phyloP scores from a whole-genome alignment of 495 filamentous ascomycete genomes.

The Penicillium odoratum region DNA sequence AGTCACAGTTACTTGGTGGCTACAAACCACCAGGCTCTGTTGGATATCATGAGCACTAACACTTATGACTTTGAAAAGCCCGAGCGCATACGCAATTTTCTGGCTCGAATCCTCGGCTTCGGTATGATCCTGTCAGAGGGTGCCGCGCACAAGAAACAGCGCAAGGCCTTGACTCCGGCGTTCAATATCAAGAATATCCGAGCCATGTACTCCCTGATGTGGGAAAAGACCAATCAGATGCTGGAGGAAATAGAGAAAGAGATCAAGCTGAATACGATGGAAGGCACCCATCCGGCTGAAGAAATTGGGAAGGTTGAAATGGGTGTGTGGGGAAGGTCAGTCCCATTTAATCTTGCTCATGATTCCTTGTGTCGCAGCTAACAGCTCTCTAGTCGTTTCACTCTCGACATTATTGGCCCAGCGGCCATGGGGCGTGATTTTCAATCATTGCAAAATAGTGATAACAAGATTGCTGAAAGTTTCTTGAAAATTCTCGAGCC shows the following conservation, averaged over 20 bases:
- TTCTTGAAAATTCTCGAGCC: slow-evolving; percentile 61
- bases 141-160: slow-evolving; percentile 69
- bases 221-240: slow-evolving; percentile 55
- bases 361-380: neutral
- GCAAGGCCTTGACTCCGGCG: slow-evolving; percentile 76
- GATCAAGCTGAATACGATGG: slow-evolving; percentile 34
- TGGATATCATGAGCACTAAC: slow-evolving; percentile 57
- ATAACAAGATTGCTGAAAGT: slow-evolving; percentile 63
- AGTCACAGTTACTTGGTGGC: slow-evolving; percentile 35
- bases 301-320: slow-evolving; percentile 62
- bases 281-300: slow-evolving; percentile 38
- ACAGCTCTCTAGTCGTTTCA: slow-evolving; percentile 52
- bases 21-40: slow-evolving; percentile 47
- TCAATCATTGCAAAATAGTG: slow-evolving; percentile 61
- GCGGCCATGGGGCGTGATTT: slow-evolving; percentile 84
- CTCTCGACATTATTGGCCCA: slow-evolving; percentile 84
- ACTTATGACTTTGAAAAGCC: slow-evolving; percentile 57
- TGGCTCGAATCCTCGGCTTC: slow-evolving; percentile 71
- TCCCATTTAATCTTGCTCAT: neutral
- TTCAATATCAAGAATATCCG: slow-evolving; percentile 84
- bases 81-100: slow-evolving; percentile 42
- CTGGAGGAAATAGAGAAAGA: slow-evolving; percentile 43
- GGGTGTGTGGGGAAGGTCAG: slow-evolving; percentile 60
- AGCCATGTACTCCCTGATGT: slow-evolving; percentile 79
- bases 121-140: slow-evolving; percentile 82